Conservation (phyloP, 106 monocot species). For the Triglochin maritima region DNA sequence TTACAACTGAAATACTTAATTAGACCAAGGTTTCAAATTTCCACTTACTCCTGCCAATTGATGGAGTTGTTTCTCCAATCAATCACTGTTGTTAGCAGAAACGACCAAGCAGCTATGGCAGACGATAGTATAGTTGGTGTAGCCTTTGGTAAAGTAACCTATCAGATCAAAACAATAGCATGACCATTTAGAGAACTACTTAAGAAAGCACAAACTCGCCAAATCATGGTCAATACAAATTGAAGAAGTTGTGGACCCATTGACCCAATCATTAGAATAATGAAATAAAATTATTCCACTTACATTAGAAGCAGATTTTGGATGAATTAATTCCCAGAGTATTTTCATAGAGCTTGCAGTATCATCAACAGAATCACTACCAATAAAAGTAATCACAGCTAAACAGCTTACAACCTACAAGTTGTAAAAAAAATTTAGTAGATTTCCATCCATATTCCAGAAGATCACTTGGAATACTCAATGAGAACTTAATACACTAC, state of each 20-base stretch:
- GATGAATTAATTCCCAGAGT: constrained; percentile 80
- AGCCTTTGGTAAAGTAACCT: constrained; percentile 27
- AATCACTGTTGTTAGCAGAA: constrained; percentile 66
- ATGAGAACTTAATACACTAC: neutral
- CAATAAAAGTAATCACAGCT: constrained; percentile 72
- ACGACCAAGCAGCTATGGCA: constrained; percentile 86
- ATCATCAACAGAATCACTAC: constrained; percentile 54
- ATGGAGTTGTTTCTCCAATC: constrained; percentile 52
- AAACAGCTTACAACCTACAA: constrained; percentile 65
- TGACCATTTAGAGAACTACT: no score
- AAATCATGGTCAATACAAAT: no score
- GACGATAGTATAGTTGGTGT: constrained; percentile 42
- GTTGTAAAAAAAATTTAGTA: neutral
- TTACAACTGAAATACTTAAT: no score
- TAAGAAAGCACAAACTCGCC: no score
- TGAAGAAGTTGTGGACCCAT: no score
- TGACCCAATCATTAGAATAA: no score
- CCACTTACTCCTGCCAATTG: constrained; percentile 85
- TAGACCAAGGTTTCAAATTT: neutral
- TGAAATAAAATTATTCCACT: neutral
- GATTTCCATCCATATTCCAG: neutral
- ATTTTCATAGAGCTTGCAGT: constrained; percentile 76
- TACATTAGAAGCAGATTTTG: constrained; percentile 79
- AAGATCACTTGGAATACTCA: neutral
- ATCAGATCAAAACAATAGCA: no score